Conservation (phyloP, 176 grass and related monocot genomes). For the Chloris gayana region DNA sequence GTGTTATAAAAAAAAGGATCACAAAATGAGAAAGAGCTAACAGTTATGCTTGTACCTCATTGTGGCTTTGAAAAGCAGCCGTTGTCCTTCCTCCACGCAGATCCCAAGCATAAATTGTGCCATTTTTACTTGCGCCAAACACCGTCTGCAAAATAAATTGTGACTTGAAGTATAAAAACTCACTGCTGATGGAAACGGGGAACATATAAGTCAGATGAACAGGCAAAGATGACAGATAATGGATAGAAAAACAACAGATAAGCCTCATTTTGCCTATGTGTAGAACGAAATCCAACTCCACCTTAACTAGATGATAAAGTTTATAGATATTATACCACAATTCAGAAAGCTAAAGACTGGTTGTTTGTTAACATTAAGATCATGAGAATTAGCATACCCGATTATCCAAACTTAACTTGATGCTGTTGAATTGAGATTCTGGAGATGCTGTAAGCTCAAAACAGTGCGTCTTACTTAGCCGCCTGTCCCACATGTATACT, state of each 20-base stretch:
- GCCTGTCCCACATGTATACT: constrained; percentile 90
- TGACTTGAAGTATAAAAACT: neutral
- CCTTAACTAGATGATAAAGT: constrained; percentile 12
- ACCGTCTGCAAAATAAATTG: constrained; percentile 58
- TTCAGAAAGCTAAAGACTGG: too few relatives aligned
- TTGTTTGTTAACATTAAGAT: neutral
- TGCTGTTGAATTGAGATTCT: constrained; percentile 75
- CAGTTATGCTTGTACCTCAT: constrained; percentile 49
- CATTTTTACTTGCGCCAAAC: constrained; percentile 78
- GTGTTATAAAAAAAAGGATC: neutral
- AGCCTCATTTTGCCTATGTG: neutral
- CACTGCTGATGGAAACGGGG: constrained; percentile 19
- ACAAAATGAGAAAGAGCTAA: neutral
- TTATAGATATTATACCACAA: neutral
- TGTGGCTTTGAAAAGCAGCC: constrained; percentile 90
- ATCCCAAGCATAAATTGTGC: constrained; percentile 85
- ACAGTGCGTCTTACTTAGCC: constrained; percentile 64
- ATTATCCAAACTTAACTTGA: constrained; percentile 73
- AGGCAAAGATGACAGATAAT: neutral
- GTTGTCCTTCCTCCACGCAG: constrained; percentile 82
- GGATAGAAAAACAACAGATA: neutral
- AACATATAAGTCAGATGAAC: neutral
- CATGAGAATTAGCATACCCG: constrained; percentile 45
- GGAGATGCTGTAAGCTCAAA: constrained; percentile 64
- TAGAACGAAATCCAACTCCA: constrained; percentile 8